Conservation (phyloP, 2,329 filamentous ascomycete species). For the Penicillium thymicola region DNA sequence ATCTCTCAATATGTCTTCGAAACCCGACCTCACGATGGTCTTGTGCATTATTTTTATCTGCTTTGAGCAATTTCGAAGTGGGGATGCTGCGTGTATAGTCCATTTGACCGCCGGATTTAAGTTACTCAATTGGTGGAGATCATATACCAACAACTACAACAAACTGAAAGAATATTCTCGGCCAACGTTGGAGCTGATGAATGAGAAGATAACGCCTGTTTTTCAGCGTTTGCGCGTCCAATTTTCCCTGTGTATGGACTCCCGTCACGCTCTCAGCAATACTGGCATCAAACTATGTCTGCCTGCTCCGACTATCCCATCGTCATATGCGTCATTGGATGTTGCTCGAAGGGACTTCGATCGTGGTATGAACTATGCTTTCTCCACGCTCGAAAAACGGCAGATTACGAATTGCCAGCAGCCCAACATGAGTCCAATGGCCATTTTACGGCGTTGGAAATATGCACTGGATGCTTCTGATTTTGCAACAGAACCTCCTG, state of each 20-base stretch:
- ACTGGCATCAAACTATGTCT: background rate
- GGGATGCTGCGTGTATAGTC: slow-evolving; percentile 4
- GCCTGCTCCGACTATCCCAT: background rate
- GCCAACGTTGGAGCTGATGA: background rate
- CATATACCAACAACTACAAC: background rate
- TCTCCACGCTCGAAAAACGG: background rate
- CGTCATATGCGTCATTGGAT: background rate
- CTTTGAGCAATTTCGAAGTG: slow-evolving; percentile 8
- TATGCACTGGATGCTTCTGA: background rate
- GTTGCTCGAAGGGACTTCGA: slow-evolving; percentile 5
- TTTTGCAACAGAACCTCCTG: background rate
- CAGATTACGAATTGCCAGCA: background rate
- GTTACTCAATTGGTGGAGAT: slow-evolving; percentile 7
- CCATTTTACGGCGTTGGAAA: slow-evolving; percentile 2
- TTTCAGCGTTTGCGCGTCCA: slow-evolving; percentile 6
- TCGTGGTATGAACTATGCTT: slow-evolving; percentile 2
- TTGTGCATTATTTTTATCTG: slow-evolving; percentile 7
- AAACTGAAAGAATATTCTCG: slow-evolving; percentile 2
- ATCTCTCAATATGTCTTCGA: background rate
- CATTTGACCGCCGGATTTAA: background rate
- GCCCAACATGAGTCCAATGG: background rate
- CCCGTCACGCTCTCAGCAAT: background rate
- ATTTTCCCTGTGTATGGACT: slow-evolving; percentile 10
- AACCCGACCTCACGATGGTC: background rate
- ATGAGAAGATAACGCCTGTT: slow-evolving; percentile 3